Conservation (phyloP, 768 basidiomycete species). For the Hirschioporus abietinus region DNA sequence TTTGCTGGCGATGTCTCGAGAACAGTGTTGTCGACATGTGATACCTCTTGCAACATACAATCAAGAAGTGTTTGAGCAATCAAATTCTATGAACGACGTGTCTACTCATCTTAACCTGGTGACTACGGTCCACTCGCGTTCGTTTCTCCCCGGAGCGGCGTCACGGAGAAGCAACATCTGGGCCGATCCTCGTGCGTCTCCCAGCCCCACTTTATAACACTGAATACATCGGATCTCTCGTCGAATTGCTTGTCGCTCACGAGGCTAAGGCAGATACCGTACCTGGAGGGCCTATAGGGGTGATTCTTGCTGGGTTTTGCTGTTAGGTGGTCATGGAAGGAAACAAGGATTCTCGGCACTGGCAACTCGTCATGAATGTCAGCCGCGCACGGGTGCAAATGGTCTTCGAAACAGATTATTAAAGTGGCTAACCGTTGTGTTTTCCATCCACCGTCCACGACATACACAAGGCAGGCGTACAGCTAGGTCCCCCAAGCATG, state of each 20-base stretch:
- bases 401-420: background rate
- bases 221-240: background rate
- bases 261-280: background rate
- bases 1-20: no score
- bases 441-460: background rate
- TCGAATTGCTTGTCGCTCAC: background rate
- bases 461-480: no score
- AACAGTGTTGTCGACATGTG: no score
- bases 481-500: background rate
- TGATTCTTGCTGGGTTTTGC: background rate
- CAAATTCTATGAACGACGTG: no score
- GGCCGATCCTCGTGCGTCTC: background rate
- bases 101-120: background rate
- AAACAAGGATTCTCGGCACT: background rate
- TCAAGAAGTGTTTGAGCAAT: no score
- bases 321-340: background rate
- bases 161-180: background rate
- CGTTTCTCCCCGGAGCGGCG: background rate
- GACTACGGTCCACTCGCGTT: background rate
- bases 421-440: background rate
- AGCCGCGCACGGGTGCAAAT: background rate
- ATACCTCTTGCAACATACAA: no score
- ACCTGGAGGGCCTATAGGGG: background rate
- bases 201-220: background rate
- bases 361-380: background rate